A percentile compares a stretch with the other conserved stretches of the same genome.
Evolutionary conservation across 768 basidiomycete genomes (phyloP).

Genomic region (Lactifluus piperatus): DNA sequence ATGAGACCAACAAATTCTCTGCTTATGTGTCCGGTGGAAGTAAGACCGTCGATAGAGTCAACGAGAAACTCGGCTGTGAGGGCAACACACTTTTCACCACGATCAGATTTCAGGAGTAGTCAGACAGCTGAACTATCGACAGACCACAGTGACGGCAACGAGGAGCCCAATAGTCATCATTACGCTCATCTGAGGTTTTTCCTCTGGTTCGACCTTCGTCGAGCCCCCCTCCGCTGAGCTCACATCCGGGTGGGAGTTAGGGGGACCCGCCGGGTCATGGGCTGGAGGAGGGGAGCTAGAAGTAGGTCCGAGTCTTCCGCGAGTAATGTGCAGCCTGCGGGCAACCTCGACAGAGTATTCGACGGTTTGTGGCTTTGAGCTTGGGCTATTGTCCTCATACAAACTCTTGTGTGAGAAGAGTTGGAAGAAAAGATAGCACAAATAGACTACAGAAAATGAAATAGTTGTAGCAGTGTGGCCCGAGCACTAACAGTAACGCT

Average conservation of each 20-base stretch:
- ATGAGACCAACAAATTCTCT: conserved; percentile 83
- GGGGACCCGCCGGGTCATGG: neutral
- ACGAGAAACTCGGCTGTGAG: conserved; percentile 61
- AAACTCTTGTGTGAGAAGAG: conserved; percentile 48
- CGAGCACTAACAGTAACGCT: conserved; percentile 21
- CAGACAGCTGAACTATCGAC: conserved; percentile 9
- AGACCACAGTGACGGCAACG: conserved; percentile 32
- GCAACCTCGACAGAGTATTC: neutral
- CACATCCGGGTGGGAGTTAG: neutral
- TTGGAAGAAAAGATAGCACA: conserved; percentile 44
- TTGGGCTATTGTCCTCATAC: conserved; percentile 32
- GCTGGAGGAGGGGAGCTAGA: neutral
- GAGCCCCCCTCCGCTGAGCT: conserved; percentile 10
- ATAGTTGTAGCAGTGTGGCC: neutral
- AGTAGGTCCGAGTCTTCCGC: neutral
- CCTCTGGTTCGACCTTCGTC: conserved; percentile 22
- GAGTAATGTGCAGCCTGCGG: neutral
- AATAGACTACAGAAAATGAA: conserved; percentile 35
- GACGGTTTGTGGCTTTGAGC: neutral
- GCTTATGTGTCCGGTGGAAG: conserved; percentile 44
- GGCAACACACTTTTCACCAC: conserved; percentile 33
- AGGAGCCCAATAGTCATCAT: conserved; percentile 30
- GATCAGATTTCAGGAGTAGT: neutral
- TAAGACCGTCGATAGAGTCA: conserved; percentile 71
- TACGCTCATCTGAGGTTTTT: conserved; percentile 30